Evolutionary conservation across 2,329 filamentous ascomycete species (phyloP).

Genomic region (Penicillium sclerotigenum): DNA sequence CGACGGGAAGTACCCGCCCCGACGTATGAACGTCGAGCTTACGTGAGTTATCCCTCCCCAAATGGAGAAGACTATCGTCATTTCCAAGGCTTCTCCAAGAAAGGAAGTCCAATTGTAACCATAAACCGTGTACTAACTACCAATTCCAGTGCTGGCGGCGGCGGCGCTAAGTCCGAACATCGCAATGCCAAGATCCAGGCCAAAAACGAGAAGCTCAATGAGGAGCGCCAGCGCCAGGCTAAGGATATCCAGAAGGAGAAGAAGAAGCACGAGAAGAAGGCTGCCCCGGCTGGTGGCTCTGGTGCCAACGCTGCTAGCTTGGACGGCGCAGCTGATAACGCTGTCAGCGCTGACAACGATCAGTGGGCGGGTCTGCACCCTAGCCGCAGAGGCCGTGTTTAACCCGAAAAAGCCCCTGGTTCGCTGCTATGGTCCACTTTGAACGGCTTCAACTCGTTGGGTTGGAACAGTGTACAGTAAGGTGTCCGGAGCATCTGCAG

Average conservation of each 20-base stretch:
- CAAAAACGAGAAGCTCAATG: constrained; percentile 84
- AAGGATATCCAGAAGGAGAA: constrained; percentile 49
- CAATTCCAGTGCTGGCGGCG: constrained; percentile 65
- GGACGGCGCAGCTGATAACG: constrained; percentile 11
- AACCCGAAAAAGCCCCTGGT: background rate
- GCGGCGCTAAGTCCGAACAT: constrained; percentile 67
- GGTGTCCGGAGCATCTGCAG: constrained; percentile 2
- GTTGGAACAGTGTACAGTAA: constrained; percentile 1
- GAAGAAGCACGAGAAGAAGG: constrained; percentile 30
- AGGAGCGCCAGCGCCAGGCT: constrained; percentile 56
- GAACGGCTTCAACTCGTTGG: background rate
- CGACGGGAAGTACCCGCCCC: constrained; percentile 52
- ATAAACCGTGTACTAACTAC: constrained; percentile 2
- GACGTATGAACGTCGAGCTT: constrained; percentile 89
- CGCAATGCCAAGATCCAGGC: constrained; percentile 73
- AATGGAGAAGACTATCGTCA: background rate
- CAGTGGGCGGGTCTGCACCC: constrained; percentile 43
- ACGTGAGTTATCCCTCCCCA: constrained; percentile 58
- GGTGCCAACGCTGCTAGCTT: constrained; percentile 20
- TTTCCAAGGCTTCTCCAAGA: background rate
- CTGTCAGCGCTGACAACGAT: constrained; percentile 13
- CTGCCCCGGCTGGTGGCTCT: constrained; percentile 22
- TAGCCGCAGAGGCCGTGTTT: constrained; percentile 42
- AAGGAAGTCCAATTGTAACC: background rate
- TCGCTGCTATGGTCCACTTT: background rate